Base-by-base conservation (phyloP, 192 early-diverging fungal genomes). In the Diversispora epigaea region DNA sequence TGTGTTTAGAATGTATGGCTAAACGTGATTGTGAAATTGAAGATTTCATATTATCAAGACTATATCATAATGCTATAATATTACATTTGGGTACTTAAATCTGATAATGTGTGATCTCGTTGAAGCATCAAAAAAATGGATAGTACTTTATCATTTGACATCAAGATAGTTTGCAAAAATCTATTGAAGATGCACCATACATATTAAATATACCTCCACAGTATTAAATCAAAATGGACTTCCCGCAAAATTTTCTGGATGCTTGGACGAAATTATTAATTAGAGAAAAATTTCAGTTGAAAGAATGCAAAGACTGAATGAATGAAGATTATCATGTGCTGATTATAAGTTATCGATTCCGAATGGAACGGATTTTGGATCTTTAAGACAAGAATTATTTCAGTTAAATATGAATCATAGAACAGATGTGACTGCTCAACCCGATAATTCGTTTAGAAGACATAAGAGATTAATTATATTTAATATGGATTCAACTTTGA, bases 401-500 rank as follows among this genome's bases (percentile, higher is more conserved):
- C 86, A 86, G 41, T 79, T 96, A 6, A 92, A 89, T 72, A 80
- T 82, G 7, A 84, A 77, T n/a, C 86, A 91, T 79, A 84, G 88
- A 55, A 87, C 91, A 0, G 94, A 95, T 80, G 92, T 97, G 6
- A 93, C 94, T 11, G 66, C 97, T 77, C 96, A 98, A 80, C 87
- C 86, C 3, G 89, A 94, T 83, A 92, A 94, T n/a, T n/a, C n/a
- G 2, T 32, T 32, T 32, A 32, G 25, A 32, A 32, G 25, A 32
- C 25, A 32, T 32, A 32, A 32, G 25, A 0, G 25, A 32, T 32
- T 32, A 2, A 2, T 32, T 68, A 92, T 99, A 32, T 99, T 99
- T 83, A 96, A 99, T 82, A 99, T 99, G 97, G 97, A 99, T 80
- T 97, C 95, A 3, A 99, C 96, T 6, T 79, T 99, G 44, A 99